Evolutionary conservation across 75 land plant genomes (phyloP).

Genomic region (Picea glauca): DNA sequence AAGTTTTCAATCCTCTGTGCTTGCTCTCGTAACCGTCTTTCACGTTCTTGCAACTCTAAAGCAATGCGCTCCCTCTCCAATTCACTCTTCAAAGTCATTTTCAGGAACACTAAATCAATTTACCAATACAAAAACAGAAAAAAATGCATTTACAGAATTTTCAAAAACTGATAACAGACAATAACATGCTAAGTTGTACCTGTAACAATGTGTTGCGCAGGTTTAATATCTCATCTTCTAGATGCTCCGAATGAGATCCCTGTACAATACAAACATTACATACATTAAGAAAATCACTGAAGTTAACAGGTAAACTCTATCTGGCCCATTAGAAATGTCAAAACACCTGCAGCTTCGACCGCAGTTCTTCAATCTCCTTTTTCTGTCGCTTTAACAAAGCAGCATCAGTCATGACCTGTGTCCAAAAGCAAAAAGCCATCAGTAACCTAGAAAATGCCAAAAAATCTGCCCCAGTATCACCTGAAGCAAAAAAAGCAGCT

Average conservation of each 20-base stretch:
- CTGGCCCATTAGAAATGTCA: too few relatives aligned
- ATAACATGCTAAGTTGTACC: slow-evolving; percentile 24
- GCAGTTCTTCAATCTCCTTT: slow-evolving; percentile 96
- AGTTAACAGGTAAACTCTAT: not conserved
- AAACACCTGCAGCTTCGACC: slow-evolving; percentile 60
- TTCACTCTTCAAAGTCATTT: slow-evolving; percentile 59
- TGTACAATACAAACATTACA: slow-evolving; percentile 18
- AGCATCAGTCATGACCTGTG: slow-evolving; percentile 97
- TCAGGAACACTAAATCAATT: not conserved
- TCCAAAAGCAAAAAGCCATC: not conserved
- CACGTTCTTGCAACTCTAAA: slow-evolving; percentile 84
- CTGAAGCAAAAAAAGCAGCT: not conserved
- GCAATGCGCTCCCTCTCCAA: slow-evolving; percentile 88
- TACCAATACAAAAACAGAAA: not conserved
- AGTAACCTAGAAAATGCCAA: not conserved
- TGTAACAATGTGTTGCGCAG: slow-evolving; percentile 84
- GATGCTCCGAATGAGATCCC: slow-evolving; percentile 89
- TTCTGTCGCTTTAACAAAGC: slow-evolving; percentile 96
- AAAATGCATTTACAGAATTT: not conserved
- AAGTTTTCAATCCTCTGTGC: slow-evolving; percentile 82
- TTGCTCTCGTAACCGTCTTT: slow-evolving; percentile 74
- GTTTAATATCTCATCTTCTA: slow-evolving; percentile 79
- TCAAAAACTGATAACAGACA: not conserved
- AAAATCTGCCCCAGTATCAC: not conserved
- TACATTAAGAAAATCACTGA: not conserved